These are phyloP conservation scores for Marchantia polymorpha DNA, from an alignment of 225 moss, liverwort and hornwort species.

Conservation along the genomic window DNA sequence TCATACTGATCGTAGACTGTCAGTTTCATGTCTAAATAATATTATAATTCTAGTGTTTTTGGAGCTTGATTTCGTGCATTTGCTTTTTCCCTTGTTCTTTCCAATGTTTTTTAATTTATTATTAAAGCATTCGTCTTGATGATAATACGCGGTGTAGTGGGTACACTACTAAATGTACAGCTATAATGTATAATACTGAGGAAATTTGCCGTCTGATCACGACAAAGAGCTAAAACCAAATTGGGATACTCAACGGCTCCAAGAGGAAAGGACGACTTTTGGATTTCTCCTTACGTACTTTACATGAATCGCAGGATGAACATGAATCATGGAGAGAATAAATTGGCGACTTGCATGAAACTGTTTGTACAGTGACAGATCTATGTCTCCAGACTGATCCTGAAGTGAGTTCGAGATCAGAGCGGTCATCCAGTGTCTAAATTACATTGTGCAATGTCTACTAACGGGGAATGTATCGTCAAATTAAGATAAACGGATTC, in stretches of 20 bases:
- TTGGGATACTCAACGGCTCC: not conserved
- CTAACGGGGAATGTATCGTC: constrained; percentile 21
- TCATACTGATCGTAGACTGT: too few relatives aligned
- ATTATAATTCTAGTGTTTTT: too few relatives aligned
- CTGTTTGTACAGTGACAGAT: not conserved
- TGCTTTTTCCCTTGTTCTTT: too few relatives aligned
- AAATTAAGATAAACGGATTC: constrained; percentile 19
- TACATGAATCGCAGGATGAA: constrained; percentile 19
- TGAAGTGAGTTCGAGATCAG: not conserved
- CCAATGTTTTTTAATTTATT: too few relatives aligned
- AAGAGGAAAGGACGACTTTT: not conserved
- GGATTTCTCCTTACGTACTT: constrained; percentile 8
- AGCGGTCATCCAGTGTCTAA: constrained; percentile 7
- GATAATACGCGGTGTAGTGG: too few relatives aligned
- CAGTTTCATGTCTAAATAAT: too few relatives aligned
- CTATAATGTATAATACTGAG: too few relatives aligned
- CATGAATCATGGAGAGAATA: not conserved
- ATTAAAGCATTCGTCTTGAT: too few relatives aligned
- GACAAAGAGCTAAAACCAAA: too few relatives aligned
- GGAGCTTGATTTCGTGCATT: too few relatives aligned
- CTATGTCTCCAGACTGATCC: constrained; percentile 5
- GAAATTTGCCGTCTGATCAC: too few relatives aligned
- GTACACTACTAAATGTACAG: too few relatives aligned
- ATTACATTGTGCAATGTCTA: constrained; percentile 11
- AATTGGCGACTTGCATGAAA: constrained; percentile 6